Evolutionary conservation across 257 asterid genomes (phyloP).

Genomic region (Solanum gandarillasii): DNA sequence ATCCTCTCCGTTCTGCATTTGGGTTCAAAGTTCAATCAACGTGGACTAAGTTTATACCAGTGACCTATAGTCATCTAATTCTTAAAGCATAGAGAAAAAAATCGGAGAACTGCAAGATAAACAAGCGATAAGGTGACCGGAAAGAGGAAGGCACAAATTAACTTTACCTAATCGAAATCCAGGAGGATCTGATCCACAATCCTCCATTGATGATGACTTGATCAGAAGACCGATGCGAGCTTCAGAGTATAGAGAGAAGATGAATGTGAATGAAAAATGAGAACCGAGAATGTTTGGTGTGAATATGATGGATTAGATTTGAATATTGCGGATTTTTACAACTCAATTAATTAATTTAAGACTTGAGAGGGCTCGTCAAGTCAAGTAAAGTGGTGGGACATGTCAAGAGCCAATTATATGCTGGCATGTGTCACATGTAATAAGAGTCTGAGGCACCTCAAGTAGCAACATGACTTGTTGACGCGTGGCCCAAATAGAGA

Average conservation of each 20-base stretch:
- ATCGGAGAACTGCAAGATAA: not conserved
- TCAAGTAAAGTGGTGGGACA: not conserved
- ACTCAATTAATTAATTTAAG: not conserved
- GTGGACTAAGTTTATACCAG: not conserved
- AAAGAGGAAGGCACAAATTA: not conserved
- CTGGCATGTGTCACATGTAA: not conserved
- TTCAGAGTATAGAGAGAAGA: not conserved
- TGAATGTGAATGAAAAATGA: slow-evolving; percentile 7
- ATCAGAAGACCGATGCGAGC: not conserved
- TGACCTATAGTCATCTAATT: not conserved
- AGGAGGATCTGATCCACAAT: slow-evolving; percentile 40
- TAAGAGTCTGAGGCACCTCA: not conserved
- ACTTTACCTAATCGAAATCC: slow-evolving; percentile 49
- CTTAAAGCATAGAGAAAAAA: not conserved
- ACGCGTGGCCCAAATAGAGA: not conserved
- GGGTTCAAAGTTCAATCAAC: not conserved
- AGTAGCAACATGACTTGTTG: not conserved
- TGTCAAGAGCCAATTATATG: not conserved
- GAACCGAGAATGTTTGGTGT: not conserved
- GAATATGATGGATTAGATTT: slow-evolving; percentile 4
- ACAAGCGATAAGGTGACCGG: not conserved
- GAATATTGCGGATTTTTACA: not conserved
- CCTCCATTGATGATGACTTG: slow-evolving; percentile 35
- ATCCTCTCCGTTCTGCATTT: not conserved
- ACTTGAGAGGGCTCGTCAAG: not conserved